Percentiles rank a stretch among this genome's conserved stretches.
phyloP scores from a whole-genome alignment of 495 filamentous ascomycete genomes.

The Sphaerosporella brunnea region DNA sequence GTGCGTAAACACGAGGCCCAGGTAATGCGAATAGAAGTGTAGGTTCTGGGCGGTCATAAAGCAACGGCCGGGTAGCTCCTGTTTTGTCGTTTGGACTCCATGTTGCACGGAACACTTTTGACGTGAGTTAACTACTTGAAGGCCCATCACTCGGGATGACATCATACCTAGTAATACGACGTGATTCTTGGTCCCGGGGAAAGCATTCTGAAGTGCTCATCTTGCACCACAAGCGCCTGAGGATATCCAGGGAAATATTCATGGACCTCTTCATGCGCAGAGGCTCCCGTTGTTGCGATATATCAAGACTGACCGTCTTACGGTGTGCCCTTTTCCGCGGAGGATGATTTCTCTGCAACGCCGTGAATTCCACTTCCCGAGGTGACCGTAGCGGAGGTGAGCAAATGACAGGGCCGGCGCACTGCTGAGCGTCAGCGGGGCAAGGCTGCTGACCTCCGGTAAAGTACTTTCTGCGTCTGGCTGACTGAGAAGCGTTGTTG shows the following conservation, averaged over 20 bases:
- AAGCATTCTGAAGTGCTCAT: constrained; percentile 78
- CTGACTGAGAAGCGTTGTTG: too few species aligned
- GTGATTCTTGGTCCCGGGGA: constrained; percentile 57
- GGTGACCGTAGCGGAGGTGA: constrained; percentile 63
- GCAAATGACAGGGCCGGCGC: constrained; percentile 70
- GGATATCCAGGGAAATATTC: constrained; percentile 75
- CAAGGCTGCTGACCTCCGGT: constrained; percentile 36
- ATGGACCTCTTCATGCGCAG: constrained; percentile 15
- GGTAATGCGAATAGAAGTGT: constrained; percentile 89
- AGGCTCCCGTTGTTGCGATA: constrained; percentile 26
- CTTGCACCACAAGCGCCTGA: constrained; percentile 62
- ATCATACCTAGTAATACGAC: constrained; percentile 49
- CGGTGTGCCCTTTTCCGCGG: constrained; percentile 40
- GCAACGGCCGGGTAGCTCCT: constrained; percentile 70
- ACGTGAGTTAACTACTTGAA: not conserved
- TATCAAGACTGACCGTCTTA: constrained; percentile 66
- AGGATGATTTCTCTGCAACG: constrained; percentile 28
- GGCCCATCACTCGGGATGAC: not conserved
- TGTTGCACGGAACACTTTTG: constrained; percentile 47
- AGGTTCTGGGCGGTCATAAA: constrained; percentile 73
- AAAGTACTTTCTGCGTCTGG: too few species aligned
- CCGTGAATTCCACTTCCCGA: constrained; percentile 34
- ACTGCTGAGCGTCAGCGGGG: constrained; percentile 65
- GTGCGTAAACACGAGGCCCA: constrained; percentile 77
- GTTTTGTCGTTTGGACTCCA: constrained; percentile 61